Evolutionary conservation across 495 filamentous ascomycete species (phyloP), one percentile per base, ranked within the genome.

Genomic region (Penicillium steckii): DNA sequence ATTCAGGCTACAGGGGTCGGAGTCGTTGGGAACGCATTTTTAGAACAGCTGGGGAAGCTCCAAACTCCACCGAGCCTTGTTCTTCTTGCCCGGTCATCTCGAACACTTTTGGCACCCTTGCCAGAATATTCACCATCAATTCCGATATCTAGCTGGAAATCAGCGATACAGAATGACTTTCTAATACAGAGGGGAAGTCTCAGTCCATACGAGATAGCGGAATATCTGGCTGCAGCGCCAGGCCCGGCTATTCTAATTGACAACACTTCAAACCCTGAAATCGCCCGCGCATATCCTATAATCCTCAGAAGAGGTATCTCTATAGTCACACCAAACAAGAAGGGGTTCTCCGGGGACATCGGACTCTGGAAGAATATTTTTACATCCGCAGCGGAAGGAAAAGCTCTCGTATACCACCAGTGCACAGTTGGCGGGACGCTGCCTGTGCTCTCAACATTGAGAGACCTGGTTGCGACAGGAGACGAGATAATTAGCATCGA

Each of bases 311-410:
- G 80, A 18, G 92, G 91, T 7, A 86, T 97, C 69, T 87, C 80
- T 59, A 80, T 97, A 65, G 90, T 96, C 26, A 97, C 93, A 0
- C 91, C 93, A 15, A 97, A 95, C 77, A 97, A 97, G 76, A 96
- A 97, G 70, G 91, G 86, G 3, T 97, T 97, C 70, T 91, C 88
- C 1, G 79, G 82, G 26, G 80, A 78, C 24, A 80, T 87, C 48
- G 71, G 78, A 49, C 75, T 94, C 37, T 97, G 91, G 90, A 74
- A 87, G 48, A 79, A 83, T 46, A 96, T 96, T 63, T 89, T 91
- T 66, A 64, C 73, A 12, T 76, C 84, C 0, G 84, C 84, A 10
- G 72, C 74, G 44, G 52, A 73, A 40, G 80, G 75, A 0, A 83
- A 83, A 19, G 89, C 90, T 9, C 84, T 86, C 53, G 75, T 96